A percentile compares a stretch with the other conserved stretches of the same genome.
Conservation (phyloP, 495 filamentous ascomycete genomes). For the Pseudoneurospora amorphoporcata region DNA sequence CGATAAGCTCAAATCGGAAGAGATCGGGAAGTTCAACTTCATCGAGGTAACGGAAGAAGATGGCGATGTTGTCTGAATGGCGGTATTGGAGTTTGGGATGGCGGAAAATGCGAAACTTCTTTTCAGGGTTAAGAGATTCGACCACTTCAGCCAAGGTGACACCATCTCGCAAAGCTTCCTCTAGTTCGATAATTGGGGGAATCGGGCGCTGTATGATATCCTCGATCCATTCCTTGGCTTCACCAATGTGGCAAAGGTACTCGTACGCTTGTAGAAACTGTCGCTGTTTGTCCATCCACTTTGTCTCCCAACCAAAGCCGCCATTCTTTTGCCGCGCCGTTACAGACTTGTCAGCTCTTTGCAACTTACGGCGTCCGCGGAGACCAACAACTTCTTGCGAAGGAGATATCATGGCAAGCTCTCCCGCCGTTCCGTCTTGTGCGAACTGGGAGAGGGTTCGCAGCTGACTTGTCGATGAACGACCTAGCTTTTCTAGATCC, state of each 20-base stretch:
- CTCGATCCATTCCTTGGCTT: conserved; percentile 99
- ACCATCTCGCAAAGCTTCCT: conserved; percentile 87
- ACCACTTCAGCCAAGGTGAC: conserved; percentile 96
- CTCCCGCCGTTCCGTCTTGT: conserved; percentile 59
- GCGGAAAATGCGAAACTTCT: conserved; percentile 72
- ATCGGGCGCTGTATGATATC: conserved; percentile 82
- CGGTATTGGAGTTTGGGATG: conserved; percentile 78
- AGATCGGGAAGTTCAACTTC: conserved; percentile 92
- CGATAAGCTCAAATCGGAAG: conserved; percentile 97
- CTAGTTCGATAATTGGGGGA: conserved; percentile 89
- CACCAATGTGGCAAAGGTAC: conserved; percentile 97
- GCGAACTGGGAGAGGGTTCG: conserved; percentile 82
- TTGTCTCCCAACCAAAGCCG: conserved; percentile 66
- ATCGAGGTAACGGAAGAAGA: conserved; percentile 87
- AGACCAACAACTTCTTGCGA: conserved; percentile 80
- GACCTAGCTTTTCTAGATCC: conserved; percentile 67
- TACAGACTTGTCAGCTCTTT: conserved; percentile 51
- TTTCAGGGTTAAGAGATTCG: conserved; percentile 70
- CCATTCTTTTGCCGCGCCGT: conserved; percentile 36
- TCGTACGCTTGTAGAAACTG: conserved; percentile 97
- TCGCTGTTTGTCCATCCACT: conserved; percentile 98
- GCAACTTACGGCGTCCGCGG: conserved; percentile 71
- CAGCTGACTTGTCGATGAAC: conserved; percentile 79
- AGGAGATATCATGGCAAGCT: conserved; percentile 64
- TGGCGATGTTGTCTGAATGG: conserved; percentile 92